A percentile compares a stretch with the other conserved stretches of the same genome.
Evolutionary conservation across 441 rosid genomes (phyloP).

Genomic region (Adansonia madagascariensis): DNA sequence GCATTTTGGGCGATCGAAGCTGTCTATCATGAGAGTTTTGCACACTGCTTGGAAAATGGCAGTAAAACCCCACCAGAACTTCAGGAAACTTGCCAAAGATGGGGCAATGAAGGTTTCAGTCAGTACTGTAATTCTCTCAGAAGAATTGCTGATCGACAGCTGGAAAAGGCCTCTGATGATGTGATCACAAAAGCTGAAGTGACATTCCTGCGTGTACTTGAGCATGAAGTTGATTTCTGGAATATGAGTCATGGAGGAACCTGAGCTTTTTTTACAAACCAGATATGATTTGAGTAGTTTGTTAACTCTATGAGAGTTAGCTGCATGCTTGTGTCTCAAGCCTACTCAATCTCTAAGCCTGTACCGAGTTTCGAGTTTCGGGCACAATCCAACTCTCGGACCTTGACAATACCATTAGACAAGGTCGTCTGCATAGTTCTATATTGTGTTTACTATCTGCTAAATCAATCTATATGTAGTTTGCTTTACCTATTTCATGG

Average conservation of each 20-base stretch:
- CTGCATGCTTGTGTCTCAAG: not conserved
- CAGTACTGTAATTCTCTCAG: constrained; percentile 48
- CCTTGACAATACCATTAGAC: too few relatives aligned
- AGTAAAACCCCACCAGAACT: constrained; percentile 43
- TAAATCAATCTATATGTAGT: too few relatives aligned
- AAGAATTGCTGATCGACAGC: constrained; percentile 39
- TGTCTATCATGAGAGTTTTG: constrained; percentile 59
- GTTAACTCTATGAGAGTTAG: not conserved
- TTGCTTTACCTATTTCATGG: too few relatives aligned
- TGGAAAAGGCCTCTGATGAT: constrained; percentile 44
- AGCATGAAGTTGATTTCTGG: constrained; percentile 57
- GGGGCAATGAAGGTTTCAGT: constrained; percentile 57
- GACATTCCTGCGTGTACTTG: constrained; percentile 43
- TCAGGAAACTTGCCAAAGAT: constrained; percentile 53
- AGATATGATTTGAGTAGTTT: not conserved
- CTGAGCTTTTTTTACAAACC: constrained; percentile 19
- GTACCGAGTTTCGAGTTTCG: too few relatives aligned
- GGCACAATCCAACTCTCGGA: too few relatives aligned
- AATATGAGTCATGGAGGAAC: constrained; percentile 47
- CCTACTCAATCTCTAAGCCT: too few relatives aligned
- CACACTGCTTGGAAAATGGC: constrained; percentile 52
- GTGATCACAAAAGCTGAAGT: constrained; percentile 44
- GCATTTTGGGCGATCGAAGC: constrained; percentile 64
- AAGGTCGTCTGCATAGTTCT: not conserved
- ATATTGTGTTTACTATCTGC: not conserved